Evolutionary conservation across 257 asterid species (phyloP), one percentile per base, ranked within the genome.

Genomic region (Solanum verrucosum): DNA sequence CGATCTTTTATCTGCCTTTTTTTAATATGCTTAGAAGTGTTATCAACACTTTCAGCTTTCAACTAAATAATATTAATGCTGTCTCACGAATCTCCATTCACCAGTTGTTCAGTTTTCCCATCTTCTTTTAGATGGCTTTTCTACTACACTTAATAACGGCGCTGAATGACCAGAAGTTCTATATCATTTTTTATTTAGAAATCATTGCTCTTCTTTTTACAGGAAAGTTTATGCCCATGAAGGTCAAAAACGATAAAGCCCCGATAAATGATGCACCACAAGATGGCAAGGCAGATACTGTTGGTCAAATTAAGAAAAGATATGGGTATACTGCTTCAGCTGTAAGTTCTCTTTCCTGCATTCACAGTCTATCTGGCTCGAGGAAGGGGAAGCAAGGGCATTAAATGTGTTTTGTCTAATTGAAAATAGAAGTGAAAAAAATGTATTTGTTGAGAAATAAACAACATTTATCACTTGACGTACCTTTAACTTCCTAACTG

Each of bases 301-400:
- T 97, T 84, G 97, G 94, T 90, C 97, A 96, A 88, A 96, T 97
- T 86, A 97, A 97, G 98, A 96, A 93, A 91, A 96, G 91, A 91
- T 97, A 97, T 63, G 99, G 99, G 74, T 95, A 90, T 87, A 78
- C 96, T 77, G 90, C 96, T 9, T 84, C 95, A 88, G 91, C 92
- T 68, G 98, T 95, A 92, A 92, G 95, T 92, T 67, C 25, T 42
- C 49, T 23, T 60, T 65, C 87, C 9, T 87, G 46, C 86, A 34
- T 87, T 52, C 73, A 27, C 20, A 65, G 46, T 63, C 14, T 84
- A 29, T 18, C 82, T 79, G n/a, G 71, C 21, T 52, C 77, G 10
- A 27, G 68, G 65, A 46, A 35, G 25, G 34, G 46, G 56, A 79
- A 59, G 27, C 5, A 33, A 46, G 85, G 65, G 42, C 40, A 81